Evolutionary conservation across 108 stramenopile genomes (phyloP), one percentile per base, ranked within the genome.

Genomic region (Aurantiochytrium sp.): DNA sequence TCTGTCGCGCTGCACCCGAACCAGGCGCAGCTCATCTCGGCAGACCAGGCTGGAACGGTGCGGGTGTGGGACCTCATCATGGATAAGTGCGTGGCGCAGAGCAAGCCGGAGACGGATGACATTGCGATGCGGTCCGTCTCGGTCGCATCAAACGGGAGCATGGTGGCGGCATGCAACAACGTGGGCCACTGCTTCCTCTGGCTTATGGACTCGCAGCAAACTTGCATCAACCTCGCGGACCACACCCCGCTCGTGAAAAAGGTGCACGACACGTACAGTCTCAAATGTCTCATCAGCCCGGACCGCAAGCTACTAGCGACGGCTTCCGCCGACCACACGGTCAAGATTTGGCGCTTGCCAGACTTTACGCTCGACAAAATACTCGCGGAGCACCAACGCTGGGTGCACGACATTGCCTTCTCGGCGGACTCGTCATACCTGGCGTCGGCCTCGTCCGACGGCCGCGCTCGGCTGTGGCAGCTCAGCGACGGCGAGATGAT

Each of bases 381-480:
- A 4, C 89, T 98, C 22, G 65, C 90, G 4, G 89, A 95, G 42
- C 97, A 97, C 88, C 95, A 93, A 37, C 94, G 96, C 55, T 98
- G 98, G 98, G 98, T 98, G 8, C 97, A 97, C 96, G 97, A 98
- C 89, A 96, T 97, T 21, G 97, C 93, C 22, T 99, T 98, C 91
- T 95, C 95, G 55, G 98, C 98, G 22, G 98, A 99, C 90, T 97
- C 96, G 8, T 93, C 92, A 68, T 99, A 98, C 90, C 88, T 99
- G 24, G 96, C 98, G 19, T 97, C 97, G 4, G 97, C 98, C 2
- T 95, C 95, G 42, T 96, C 96, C 53, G 98, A 99, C 87, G 89
- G 95, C 12, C 93, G 94, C 10, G 96, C 98, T 3, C 87, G 96
- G 45, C 92, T 99, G 39, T 99, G 97, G 97, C 97, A 98, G 93